Conservation (phyloP, 2,329 filamentous ascomycete species). For the Madurella mycetomatis region DNA sequence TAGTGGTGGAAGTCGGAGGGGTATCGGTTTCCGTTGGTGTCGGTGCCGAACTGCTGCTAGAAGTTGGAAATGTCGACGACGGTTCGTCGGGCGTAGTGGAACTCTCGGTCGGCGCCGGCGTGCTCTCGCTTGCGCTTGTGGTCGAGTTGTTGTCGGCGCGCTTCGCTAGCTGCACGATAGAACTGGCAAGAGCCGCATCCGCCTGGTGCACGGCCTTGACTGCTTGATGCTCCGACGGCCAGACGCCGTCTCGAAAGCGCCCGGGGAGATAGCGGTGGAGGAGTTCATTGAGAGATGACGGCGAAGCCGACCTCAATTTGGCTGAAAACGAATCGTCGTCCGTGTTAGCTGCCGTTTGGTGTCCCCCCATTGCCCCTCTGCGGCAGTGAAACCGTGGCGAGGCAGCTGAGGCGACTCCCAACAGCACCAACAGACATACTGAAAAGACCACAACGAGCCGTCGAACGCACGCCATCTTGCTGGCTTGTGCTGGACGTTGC, state of each 20-base stretch:
- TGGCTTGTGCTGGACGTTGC: slow-evolving; percentile 6
- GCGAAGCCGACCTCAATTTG: slow-evolving; percentile 52
- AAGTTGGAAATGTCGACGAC: neutral
- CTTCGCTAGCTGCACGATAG: slow-evolving; percentile 61
- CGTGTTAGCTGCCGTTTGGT: neutral
- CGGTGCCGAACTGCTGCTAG: neutral
- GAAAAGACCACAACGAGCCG: slow-evolving; percentile 10
- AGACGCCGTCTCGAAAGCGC: slow-evolving; percentile 65
- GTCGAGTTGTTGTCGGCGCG: slow-evolving; percentile 45
- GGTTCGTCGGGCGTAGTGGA: slow-evolving; percentile 19
- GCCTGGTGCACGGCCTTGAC: slow-evolving; percentile 59
- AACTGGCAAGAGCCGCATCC: slow-evolving; percentile 58
- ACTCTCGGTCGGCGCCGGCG: slow-evolving; percentile 8
- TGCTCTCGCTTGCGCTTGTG: slow-evolving; percentile 14
- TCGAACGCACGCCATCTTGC: slow-evolving; percentile 12
- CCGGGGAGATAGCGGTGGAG: slow-evolving; percentile 59
- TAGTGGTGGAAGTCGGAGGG: neutral
- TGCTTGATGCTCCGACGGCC: slow-evolving; percentile 58
- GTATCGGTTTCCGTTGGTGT: neutral
- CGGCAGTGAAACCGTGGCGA: slow-evolving; percentile 14
- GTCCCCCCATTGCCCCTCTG: neutral
- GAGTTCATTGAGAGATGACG: slow-evolving; percentile 59
- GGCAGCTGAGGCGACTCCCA: slow-evolving; percentile 14
- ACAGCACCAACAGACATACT: slow-evolving; percentile 15
- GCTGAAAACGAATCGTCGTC: slow-evolving; percentile 18